These are phyloP conservation scores for Aureobasidium subglaciale DNA, from an alignment of 2,329 filamentous ascomycete species.

Conservation along the genomic window DNA sequence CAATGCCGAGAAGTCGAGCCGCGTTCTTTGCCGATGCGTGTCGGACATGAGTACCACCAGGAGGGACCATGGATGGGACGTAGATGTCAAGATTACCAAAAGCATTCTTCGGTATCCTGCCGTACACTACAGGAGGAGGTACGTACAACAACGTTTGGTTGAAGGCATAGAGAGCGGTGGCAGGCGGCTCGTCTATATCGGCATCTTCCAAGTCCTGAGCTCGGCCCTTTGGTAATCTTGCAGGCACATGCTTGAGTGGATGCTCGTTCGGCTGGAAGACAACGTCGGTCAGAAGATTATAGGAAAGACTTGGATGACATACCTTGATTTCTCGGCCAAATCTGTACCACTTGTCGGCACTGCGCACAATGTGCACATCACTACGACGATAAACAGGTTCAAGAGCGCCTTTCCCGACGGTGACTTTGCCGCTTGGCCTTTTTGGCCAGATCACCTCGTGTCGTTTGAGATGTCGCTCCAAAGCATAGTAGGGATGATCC, in stretches of 20 bases:
- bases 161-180: slow-evolving; percentile 53
- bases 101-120: slow-evolving; percentile 57
- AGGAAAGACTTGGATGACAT: neutral
- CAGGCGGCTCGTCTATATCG: slow-evolving; percentile 41
- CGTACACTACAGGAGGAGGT: slow-evolving; percentile 67
- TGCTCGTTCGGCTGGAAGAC: slow-evolving; percentile 52
- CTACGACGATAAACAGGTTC: slow-evolving; percentile 76
- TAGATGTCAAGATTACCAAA: slow-evolving; percentile 60
- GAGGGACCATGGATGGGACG: slow-evolving; percentile 56
- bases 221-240: slow-evolving; percentile 21
- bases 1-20: slow-evolving; percentile 67
- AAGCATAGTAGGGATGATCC: slow-evolving; percentile 47
- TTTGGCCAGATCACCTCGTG: slow-evolving; percentile 76
- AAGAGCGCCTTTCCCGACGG: slow-evolving; percentile 51
- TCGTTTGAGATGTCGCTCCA: slow-evolving; percentile 75
- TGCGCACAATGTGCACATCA: slow-evolving; percentile 72
- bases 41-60: slow-evolving; percentile 51
- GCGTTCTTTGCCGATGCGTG: slow-evolving; percentile 59
- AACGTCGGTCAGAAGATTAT: neutral
- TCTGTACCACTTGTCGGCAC: slow-evolving; percentile 84
- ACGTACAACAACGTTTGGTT: slow-evolving; percentile 64
- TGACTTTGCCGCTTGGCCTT: slow-evolving; percentile 69
- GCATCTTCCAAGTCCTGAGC: slow-evolving; percentile 29
- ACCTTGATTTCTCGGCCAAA: slow-evolving; percentile 71
- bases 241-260: slow-evolving; percentile 62